phyloP scores from a whole-genome alignment of 441 rosid species.

The Arabidopsis hybrid region DNA sequence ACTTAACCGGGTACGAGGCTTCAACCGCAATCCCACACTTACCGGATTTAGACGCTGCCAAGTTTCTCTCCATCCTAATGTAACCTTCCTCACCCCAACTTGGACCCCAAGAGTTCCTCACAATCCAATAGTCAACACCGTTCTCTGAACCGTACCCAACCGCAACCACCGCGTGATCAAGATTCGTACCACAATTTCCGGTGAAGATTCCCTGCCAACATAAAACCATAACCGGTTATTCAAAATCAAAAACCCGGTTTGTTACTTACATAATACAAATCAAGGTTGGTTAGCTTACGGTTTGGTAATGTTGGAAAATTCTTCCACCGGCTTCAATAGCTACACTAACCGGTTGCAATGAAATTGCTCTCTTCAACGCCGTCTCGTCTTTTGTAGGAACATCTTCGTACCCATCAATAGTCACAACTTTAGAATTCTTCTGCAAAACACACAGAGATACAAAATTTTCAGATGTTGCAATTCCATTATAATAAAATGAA shows the following conservation, averaged over 20 bases:
- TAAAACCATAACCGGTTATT: constrained; percentile 29
- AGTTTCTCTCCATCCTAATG: constrained; percentile 63
- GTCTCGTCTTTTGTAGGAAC: constrained; percentile 56
- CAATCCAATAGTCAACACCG: constrained; percentile 70
- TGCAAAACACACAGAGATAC: constrained; percentile 33
- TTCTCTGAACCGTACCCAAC: constrained; percentile 72
- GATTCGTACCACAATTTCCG: constrained; percentile 58
- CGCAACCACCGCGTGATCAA: constrained; percentile 68
- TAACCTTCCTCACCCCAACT: constrained; percentile 75
- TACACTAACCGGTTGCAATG: constrained; percentile 75
- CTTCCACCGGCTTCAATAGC: constrained; percentile 77
- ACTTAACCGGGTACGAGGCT: constrained; percentile 77
- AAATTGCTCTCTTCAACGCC: constrained; percentile 65
- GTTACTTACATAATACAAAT: neutral
- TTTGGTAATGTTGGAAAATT: constrained; percentile 63
- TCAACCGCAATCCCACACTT: constrained; percentile 74
- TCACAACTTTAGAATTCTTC: constrained; percentile 65
- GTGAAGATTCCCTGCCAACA: constrained; percentile 63
- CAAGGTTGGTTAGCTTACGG: constrained; percentile 46
- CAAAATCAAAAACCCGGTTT: neutral
- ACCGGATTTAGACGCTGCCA: constrained; percentile 48
- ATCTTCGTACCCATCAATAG: constrained; percentile 76
- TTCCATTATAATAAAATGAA: neutral
- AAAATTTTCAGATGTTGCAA: neutral
- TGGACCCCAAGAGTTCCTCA: constrained; percentile 74